A percentile compares a stretch with the other conserved stretches of the same genome.
phyloP scores from a whole-genome alignment of 2,329 filamentous ascomycete species.

The Colletotrichum australisinense region DNA sequence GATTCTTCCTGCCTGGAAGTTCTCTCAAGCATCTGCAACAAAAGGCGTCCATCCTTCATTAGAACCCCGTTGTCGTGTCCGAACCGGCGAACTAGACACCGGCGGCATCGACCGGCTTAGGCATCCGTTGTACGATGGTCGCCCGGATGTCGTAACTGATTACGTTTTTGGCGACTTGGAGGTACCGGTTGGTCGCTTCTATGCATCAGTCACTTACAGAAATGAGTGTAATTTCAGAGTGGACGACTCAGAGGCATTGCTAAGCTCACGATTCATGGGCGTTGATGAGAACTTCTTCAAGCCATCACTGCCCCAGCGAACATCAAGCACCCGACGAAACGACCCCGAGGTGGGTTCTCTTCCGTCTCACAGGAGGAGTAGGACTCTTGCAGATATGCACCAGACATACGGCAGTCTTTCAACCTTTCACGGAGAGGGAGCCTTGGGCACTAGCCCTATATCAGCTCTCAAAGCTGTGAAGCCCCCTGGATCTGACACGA shows the following conservation, averaged over 20 bases:
- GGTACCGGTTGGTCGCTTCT: constrained; percentile 86
- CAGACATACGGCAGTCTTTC: constrained; percentile 91
- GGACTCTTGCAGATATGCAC: constrained; percentile 68
- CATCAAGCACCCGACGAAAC: constrained; percentile 48
- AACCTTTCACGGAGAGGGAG: constrained; percentile 86
- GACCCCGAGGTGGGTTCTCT: constrained; percentile 77
- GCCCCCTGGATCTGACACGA: constrained; percentile 69
- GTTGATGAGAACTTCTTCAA: constrained; percentile 89
- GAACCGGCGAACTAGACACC: constrained; percentile 67
- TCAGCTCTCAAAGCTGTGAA: constrained; percentile 81
- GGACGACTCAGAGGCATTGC: constrained; percentile 88
- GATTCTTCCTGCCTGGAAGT: constrained; percentile 87
- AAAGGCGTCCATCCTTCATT: constrained; percentile 77
- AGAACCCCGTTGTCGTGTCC: constrained; percentile 83
- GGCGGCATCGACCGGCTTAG: constrained; percentile 76
- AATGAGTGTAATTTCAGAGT: constrained; percentile 91
- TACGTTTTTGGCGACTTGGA: constrained; percentile 88
- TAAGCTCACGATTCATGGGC: constrained; percentile 94
- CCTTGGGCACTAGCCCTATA: constrained; percentile 85
- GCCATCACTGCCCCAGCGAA: constrained; percentile 75
- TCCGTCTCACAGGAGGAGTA: constrained; percentile 68
- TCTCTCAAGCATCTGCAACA: constrained; percentile 77
- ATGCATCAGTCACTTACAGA: constrained; percentile 84
- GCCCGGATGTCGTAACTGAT: constrained; percentile 74
- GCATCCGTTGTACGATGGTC: constrained; percentile 74